Evolutionary conservation across 352 stramenopile genomes (phyloP).

Genomic region (Pythium periplocum): DNA sequence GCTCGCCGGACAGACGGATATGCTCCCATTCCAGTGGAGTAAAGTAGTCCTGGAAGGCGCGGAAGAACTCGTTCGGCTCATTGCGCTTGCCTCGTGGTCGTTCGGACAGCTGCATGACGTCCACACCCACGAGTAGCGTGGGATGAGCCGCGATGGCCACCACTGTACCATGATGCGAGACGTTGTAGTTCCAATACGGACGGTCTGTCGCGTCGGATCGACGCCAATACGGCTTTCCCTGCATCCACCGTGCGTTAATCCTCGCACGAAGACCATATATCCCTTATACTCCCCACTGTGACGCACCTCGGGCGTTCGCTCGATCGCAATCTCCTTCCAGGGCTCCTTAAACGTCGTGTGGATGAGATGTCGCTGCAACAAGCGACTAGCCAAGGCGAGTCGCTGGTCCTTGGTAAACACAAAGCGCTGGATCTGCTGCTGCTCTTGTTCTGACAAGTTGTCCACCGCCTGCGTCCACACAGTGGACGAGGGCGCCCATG

Average conservation of each 20-base stretch:
- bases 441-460: conserved; percentile 31
- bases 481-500: conserved; percentile 28
- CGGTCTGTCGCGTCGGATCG: neutral
- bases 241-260: neutral
- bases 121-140: conserved; percentile 48
- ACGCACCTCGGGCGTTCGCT: conserved; percentile 49
- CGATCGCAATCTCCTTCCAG: conserved; percentile 37
- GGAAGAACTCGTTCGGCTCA: conserved; percentile 41
- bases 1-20: conserved; percentile 21
- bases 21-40: conserved; percentile 51
- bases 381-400: conserved; percentile 55
- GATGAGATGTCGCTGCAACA: conserved; percentile 54
- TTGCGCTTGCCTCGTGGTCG: conserved; percentile 24
- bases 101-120: conserved; percentile 58
- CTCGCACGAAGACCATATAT: neutral
- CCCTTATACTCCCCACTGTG: too few species aligned
- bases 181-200: conserved; percentile 69
- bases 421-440: conserved; percentile 47
- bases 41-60: conserved; percentile 54
- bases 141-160: conserved; percentile 55
- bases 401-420: conserved; percentile 65
- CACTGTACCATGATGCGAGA: conserved; percentile 67
- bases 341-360: conserved; percentile 27
- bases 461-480: conserved; percentile 32
- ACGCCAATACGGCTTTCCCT: conserved; percentile 67